A percentile compares a stretch with the other conserved stretches of the same genome.
Evolutionary conservation across 106 monocot species (phyloP).

Genomic region (Apostasia ramifera): DNA sequence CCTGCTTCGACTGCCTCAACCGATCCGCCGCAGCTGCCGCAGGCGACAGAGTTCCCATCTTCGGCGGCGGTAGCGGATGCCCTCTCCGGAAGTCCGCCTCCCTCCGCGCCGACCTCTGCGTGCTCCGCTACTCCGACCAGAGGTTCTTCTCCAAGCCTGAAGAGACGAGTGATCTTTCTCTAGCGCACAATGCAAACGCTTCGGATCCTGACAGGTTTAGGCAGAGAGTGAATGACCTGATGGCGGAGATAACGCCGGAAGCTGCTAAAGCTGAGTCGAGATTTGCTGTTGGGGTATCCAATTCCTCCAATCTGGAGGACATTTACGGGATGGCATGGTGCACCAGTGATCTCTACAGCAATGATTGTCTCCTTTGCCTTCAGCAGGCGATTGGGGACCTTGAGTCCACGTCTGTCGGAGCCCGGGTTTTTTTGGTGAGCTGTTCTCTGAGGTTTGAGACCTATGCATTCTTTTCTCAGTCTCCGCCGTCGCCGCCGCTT

Average conservation of each 20-base stretch:
- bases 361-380: conserved; percentile 10
- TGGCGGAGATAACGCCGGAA: background rate
- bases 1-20: background rate
- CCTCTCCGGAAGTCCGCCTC: background rate
- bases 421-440: background rate
- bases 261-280: conserved; percentile 4
- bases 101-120: conserved; percentile 20
- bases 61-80: background rate
- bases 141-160: conserved; percentile 1
- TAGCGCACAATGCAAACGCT: background rate
- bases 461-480: no score
- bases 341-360: conserved; percentile 11
- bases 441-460: background rate
- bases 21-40: background rate
- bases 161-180: no score
- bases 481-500: no score
- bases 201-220: background rate
- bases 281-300: background rate
- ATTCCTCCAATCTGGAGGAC: background rate
- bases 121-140: conserved; percentile 23
- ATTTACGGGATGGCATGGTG: conserved; percentile 28
- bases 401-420: background rate
- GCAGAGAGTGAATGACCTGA: background rate
- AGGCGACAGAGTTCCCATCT: no score
- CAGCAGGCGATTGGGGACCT: background rate